These are phyloP conservation scores for Pouteria glomerata DNA, from an alignment of 148 eudicot species.

Conservation along the genomic window DNA sequence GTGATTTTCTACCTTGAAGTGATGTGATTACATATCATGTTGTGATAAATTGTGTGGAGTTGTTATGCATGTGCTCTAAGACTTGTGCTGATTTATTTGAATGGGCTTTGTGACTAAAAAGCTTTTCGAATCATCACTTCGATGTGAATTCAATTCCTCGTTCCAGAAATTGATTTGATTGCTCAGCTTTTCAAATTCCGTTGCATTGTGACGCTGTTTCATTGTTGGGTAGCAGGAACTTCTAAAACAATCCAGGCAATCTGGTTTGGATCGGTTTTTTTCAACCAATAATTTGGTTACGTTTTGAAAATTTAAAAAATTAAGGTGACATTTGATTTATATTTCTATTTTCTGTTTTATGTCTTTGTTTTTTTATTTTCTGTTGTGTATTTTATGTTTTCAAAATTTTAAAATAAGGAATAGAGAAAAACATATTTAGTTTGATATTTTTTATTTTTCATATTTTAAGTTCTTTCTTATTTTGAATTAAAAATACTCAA, in stretches of 20 bases:
- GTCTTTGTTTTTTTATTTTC: no score
- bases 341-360: no score
- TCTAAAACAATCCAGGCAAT: background rate
- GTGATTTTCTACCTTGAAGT: background rate
- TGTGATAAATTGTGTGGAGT: conserved; percentile 3
- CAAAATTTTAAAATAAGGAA: no score
- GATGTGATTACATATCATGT: background rate
- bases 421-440: no score
- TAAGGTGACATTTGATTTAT: no score
- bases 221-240: background rate
- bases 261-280: no score
- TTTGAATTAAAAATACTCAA: no score
- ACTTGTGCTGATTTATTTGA: background rate
- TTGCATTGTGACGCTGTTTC: background rate
- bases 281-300: no score
- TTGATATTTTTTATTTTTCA: no score
- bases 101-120: background rate
- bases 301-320: no score
- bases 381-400: no score
- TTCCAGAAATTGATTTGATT: background rate
- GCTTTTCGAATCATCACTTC: background rate
- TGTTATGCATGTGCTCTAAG: background rate
- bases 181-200: background rate
- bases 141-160: background rate
- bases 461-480: no score